Percentiles rank a stretch among this genome's conserved stretches.
Conservation (phyloP, 306 rosid genomes). For the Ormosia semicastrata region DNA sequence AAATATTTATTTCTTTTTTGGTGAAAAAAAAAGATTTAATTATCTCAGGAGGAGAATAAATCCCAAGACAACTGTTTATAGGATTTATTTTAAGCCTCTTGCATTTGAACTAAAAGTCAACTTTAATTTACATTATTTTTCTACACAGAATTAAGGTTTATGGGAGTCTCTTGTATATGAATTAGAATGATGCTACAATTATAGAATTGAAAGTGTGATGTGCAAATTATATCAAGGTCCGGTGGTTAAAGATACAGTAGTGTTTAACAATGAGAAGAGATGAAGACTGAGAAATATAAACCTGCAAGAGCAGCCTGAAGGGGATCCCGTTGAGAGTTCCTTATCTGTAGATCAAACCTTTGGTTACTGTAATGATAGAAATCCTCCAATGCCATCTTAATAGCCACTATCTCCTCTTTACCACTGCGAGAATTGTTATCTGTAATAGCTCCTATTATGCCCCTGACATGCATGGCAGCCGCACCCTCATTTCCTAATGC, state of each 20-base stretch:
- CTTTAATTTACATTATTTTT: too few species aligned
- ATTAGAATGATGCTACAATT: too few species aligned
- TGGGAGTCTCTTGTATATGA: background rate
- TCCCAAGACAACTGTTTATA: background rate
- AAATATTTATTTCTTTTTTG: too few species aligned
- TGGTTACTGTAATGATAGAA: slow-evolving; percentile 19
- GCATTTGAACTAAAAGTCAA: background rate
- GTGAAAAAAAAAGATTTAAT: background rate
- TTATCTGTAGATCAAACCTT: slow-evolving; percentile 20
- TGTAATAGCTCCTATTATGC: slow-evolving; percentile 38
- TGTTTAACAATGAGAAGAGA: background rate
- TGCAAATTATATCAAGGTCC: background rate
- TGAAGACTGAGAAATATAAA: background rate
- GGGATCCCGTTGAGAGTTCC: slow-evolving; percentile 38
- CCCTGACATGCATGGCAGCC: background rate
- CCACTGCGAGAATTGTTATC: slow-evolving; percentile 42
- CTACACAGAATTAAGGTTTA: too few species aligned
- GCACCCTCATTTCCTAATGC: background rate
- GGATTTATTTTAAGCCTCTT: background rate
- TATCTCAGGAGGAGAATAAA: background rate
- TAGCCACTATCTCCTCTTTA: slow-evolving; percentile 50
- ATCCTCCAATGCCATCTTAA: slow-evolving; percentile 47
- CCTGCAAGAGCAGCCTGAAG: slow-evolving; percentile 48
- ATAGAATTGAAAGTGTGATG: background rate
- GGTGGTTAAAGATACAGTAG: background rate